Evolutionary conservation across 2,329 filamentous ascomycete species (phyloP).

Genomic region (Biscogniauxia marginata): DNA sequence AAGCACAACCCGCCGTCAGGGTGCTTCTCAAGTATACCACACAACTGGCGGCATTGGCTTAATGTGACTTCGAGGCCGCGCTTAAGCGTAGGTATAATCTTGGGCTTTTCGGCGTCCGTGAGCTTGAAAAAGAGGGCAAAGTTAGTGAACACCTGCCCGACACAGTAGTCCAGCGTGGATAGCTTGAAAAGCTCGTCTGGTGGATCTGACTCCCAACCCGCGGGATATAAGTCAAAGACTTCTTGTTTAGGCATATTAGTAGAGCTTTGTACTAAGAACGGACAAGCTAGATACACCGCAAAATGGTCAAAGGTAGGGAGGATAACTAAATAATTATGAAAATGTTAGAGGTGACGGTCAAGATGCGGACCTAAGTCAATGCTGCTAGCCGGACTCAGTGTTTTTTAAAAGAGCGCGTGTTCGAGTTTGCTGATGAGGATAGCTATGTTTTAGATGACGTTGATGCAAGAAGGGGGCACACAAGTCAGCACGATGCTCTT

Average conservation of each 20-base stretch:
- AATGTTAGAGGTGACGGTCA: too few relatives aligned
- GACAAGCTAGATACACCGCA: not conserved
- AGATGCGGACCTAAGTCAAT: too few relatives aligned
- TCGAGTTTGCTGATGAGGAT: too few relatives aligned
- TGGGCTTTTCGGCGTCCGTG: not conserved
- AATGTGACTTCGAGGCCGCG: conserved; percentile 36
- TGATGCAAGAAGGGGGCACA: too few relatives aligned
- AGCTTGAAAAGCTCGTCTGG: conserved; percentile 3
- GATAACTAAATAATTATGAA: too few relatives aligned
- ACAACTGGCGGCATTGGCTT: conserved; percentile 35
- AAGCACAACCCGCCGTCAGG: conserved; percentile 33
- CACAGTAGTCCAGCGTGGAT: conserved; percentile 2
- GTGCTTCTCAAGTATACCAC: conserved; percentile 38
- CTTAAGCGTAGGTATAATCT: conserved; percentile 23
- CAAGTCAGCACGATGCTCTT: too few relatives aligned
- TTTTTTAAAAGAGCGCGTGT: too few relatives aligned
- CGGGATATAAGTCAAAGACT: conserved; percentile 2
- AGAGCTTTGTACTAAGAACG: not conserved
- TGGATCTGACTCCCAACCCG: conserved; percentile 7
- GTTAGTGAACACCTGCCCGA: not conserved
- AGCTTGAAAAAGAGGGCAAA: conserved; percentile 12
- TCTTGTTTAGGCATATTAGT: conserved; percentile 2
- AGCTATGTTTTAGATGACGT: too few relatives aligned
- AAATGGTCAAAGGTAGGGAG: too few relatives aligned
- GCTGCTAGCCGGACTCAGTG: too few relatives aligned